Conservation (phyloP, 1,284 basidiomycete species). For the Meripilus lineatus region DNA sequence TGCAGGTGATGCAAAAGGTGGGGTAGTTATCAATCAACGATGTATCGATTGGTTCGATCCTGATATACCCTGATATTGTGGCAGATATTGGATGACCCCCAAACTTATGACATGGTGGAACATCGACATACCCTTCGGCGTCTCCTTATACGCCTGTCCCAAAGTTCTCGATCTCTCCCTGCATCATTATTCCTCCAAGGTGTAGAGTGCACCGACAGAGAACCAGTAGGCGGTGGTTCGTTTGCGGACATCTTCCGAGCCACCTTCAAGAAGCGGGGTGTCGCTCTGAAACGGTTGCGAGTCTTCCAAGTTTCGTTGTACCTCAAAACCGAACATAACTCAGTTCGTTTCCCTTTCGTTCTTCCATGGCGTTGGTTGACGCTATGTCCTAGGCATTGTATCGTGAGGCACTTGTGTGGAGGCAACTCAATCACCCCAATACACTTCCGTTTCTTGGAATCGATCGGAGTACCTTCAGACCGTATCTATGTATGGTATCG, state of each 20-base stretch:
- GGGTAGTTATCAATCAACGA: not conserved
- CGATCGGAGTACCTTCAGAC: conserved; percentile 5
- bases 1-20: conserved; percentile 5
- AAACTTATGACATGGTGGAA: not conserved
- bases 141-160: conserved; percentile 3
- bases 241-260: conserved; percentile 12
- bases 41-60: not conserved
- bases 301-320: no score
- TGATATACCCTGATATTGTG: not conserved
- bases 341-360: no score
- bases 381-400: conserved; percentile 6
- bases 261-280: not conserved
- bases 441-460: conserved; percentile 11
- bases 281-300: conserved; percentile 11
- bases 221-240: conserved; percentile 8
- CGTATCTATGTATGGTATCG: conserved; percentile 10
- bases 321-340: no score
- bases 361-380: not conserved
- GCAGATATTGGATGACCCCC: conserved; percentile 6
- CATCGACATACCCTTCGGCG: conserved; percentile 5
- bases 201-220: conserved; percentile 2
- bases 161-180: conserved; percentile 2
- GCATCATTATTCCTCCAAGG: conserved; percentile 7
- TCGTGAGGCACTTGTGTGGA: conserved; percentile 11
- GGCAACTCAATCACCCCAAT: conserved; percentile 10